These are phyloP conservation scores for Candida sojae DNA, from an alignment of 1,139 yeast genomes.

Conservation along the genomic window DNA sequence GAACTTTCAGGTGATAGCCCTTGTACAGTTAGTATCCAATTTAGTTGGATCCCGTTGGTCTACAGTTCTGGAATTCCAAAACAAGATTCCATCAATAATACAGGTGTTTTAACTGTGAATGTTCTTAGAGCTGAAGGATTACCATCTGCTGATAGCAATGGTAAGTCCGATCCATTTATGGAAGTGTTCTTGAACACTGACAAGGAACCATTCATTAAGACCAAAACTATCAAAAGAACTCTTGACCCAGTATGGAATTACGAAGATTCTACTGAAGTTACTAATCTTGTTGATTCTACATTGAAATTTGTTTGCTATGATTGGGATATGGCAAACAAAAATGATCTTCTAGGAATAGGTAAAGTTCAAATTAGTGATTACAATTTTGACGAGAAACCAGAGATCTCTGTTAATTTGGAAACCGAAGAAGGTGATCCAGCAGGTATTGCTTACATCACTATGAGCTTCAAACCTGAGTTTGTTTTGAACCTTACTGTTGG, in stretches of 20 bases:
- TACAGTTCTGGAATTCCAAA: slow-evolving; percentile 62
- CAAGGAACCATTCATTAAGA: slow-evolving; percentile 60
- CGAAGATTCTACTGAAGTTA: slow-evolving; percentile 49
- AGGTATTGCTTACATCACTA: slow-evolving; percentile 62
- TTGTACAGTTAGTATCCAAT: slow-evolving; percentile 57
- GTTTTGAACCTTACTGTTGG: slow-evolving; percentile 48
- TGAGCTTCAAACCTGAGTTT: slow-evolving; percentile 71
- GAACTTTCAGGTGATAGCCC: slow-evolving; percentile 51
- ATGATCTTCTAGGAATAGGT: slow-evolving; percentile 80
- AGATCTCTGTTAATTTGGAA: slow-evolving; percentile 54
- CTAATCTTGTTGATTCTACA: slow-evolving; percentile 61
- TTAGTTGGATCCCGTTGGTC: slow-evolving; percentile 78
- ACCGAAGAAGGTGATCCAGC: slow-evolving; percentile 58
- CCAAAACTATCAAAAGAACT: slow-evolving; percentile 82
- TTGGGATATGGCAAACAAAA: slow-evolving; percentile 92
- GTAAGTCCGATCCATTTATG: slow-evolving; percentile 90
- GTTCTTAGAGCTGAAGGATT: slow-evolving; percentile 69
- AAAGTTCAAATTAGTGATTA: slow-evolving; percentile 59
- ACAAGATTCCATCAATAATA: slow-evolving; percentile 72
- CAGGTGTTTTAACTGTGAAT: slow-evolving; percentile 68
- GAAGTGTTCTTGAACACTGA: slow-evolving; percentile 65
- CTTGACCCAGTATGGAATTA: slow-evolving; percentile 89
- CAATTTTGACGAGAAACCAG: slow-evolving; percentile 53
- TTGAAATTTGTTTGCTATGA: slow-evolving; percentile 66
- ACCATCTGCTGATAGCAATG: slow-evolving; percentile 83